These are phyloP conservation scores for Linnemannia elongata DNA, from an alignment of 192 early-diverging fungal genomes.

Conservation along the genomic window DNA sequence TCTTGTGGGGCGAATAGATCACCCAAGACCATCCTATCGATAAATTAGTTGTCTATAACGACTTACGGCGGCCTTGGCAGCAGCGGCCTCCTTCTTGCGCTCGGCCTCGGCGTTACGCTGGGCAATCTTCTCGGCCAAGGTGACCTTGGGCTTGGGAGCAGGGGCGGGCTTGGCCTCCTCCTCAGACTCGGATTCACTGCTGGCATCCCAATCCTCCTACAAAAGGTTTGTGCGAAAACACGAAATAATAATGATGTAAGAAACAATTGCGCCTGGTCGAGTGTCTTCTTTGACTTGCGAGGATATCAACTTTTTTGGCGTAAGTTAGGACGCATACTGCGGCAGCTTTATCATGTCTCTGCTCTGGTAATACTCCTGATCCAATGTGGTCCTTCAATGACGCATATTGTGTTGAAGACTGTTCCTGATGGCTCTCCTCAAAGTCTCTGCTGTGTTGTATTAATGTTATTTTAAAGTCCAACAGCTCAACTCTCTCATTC, in stretches of 20 bases:
- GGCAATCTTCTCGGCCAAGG: slow-evolving; percentile 72
- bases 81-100: slow-evolving; percentile 56
- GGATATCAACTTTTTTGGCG: neutral
- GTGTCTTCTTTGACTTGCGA: neutral
- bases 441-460: neutral
- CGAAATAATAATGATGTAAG: neutral
- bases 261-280: neutral
- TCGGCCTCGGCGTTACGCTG: slow-evolving; percentile 70
- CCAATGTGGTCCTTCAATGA: neutral
- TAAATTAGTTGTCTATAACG: neutral
- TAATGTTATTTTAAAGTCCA: no score
- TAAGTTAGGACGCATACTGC: neutral
- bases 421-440: neutral
- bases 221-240: neutral
- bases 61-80: slow-evolving; percentile 52
- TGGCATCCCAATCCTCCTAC: slow-evolving; percentile 70
- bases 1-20: neutral
- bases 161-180: slow-evolving; percentile 60
- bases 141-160: slow-evolving; percentile 44
- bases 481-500: neutral
- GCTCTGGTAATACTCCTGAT: neutral
- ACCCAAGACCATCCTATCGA: neutral
- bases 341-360: neutral
- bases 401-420: neutral
- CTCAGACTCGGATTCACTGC: slow-evolving; percentile 73